Percentiles rank a stretch among this genome's conserved stretches.
Conservation (phyloP, 306 rosid species). For the Rubus parviflorus region DNA sequence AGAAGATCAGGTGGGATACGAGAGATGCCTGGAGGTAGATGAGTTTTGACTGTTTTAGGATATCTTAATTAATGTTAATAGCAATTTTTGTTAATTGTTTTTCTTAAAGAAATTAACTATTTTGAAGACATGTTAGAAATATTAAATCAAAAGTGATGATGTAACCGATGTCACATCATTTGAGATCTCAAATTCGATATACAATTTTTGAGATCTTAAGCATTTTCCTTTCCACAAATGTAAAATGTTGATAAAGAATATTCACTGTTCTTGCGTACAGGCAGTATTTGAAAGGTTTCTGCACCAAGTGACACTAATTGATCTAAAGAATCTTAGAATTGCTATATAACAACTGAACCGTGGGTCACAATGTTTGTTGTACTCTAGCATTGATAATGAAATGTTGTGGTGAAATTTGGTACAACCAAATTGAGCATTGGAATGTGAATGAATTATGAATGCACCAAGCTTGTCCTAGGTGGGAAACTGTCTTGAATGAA, state of each 20-base stretch:
- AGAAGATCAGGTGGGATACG: too few relatives aligned
- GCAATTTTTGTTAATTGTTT: too few relatives aligned
- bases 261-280: not conserved
- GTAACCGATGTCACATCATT: too few relatives aligned
- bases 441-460: not conserved
- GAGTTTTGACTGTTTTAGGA: too few relatives aligned
- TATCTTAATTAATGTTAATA: too few relatives aligned
- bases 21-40: too few relatives aligned
- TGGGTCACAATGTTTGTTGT: constrained; percentile 19
- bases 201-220: too few relatives aligned
- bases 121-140: too few relatives aligned
- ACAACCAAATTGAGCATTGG: constrained; percentile 2
- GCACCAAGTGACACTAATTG: not conserved
- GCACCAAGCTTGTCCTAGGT: not conserved
- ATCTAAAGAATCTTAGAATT: not conserved
- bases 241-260: not conserved
- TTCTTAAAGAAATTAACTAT: too few relatives aligned
- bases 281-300: not conserved
- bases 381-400: not conserved
- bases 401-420: not conserved
- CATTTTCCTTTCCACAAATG: not conserved
- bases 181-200: too few relatives aligned
- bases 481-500: not conserved
- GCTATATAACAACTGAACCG: not conserved
- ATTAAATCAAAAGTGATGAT: too few relatives aligned